phyloP scores from a whole-genome alignment of 2,329 filamentous ascomycete genomes.

The Neurospora sp. region DNA sequence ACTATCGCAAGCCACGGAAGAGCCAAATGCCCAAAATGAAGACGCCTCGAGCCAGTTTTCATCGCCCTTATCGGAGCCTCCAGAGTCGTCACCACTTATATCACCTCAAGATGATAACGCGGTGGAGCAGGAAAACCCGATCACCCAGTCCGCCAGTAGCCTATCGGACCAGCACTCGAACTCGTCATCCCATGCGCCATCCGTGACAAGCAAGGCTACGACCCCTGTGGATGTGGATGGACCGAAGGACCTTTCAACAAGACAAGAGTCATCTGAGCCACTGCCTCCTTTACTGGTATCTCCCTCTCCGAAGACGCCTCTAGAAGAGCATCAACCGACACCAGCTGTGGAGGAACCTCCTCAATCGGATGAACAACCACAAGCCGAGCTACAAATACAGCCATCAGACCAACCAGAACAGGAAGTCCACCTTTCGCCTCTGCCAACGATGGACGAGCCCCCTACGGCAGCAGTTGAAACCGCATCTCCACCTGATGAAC shows the following conservation, averaged over 20 bases:
- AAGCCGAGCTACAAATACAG: not conserved
- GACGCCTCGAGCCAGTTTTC: slow-evolving; percentile 22
- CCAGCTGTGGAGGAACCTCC: not conserved
- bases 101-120: not conserved
- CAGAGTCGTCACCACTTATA: not conserved
- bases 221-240: slow-evolving; percentile 43
- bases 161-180: slow-evolving; percentile 42
- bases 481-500: not conserved
- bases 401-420: not conserved
- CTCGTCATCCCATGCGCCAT: slow-evolving; percentile 43
- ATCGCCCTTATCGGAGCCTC: slow-evolving; percentile 33
- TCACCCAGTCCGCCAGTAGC: not conserved
- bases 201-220: slow-evolving; percentile 53
- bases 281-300: not conserved
- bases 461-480: not conserved
- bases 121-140: not conserved
- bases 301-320: slow-evolving; percentile 10
- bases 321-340: slow-evolving; percentile 5
- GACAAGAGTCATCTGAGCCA: not conserved
- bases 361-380: not conserved
- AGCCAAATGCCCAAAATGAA: not conserved
- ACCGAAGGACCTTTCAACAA: slow-evolving; percentile 21
- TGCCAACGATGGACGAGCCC: not conserved
- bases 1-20: not conserved
- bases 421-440: not conserved